Evolutionary conservation across 1,284 basidiomycete species (phyloP), one percentile per base, ranked within the genome.

Genomic region (Caloboletus inedulis): DNA sequence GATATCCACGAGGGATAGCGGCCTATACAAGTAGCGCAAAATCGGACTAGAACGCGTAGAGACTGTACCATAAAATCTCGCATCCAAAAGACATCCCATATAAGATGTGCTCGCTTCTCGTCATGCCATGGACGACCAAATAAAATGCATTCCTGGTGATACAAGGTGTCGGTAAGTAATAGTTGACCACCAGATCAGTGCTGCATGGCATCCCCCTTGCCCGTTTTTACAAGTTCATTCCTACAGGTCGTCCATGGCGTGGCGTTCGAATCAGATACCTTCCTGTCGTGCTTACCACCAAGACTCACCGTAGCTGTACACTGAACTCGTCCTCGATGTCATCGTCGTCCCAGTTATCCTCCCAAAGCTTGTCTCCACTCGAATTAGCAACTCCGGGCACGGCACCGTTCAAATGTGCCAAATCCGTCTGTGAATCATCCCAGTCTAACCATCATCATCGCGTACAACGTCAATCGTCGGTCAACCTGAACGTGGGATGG

Each of bases 311-410:
- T 62, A 99, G 75, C 72, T 97, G 94, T 53, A 91, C 87, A 65
- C 93, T 95, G 69, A 98, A 99, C 62, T 98, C 94, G 66, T 98
- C 95, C 69, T 97, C 96, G 56, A 97, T 87, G 71, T 98, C 95
- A 72, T 99, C 96, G 65, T 99, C 96, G 66, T 99, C 96, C 96
- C 96, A 99, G 70, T 98, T 98, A 65, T 98, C 96, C 77, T 98
- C 95, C 96, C 96, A 99, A 30, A 98, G 77, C 67, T 94, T 91
- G 69, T 91, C 83, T 12, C 85, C 85, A 36, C 81, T 83, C 23
- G 85, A 84, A 65, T 84, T 87, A 12, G 87, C 85, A 21, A 77
- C 82, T 4, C 85, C 87, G 3, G 86, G 87, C 19, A 81, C 79
- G 13, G 80, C 75, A n/a, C 85, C 85, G 49, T 79, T 80, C 40